These are phyloP conservation scores for Dictyostelium capitatum DNA, from an alignment of 78 protist species.

Conservation along the genomic window DNA sequence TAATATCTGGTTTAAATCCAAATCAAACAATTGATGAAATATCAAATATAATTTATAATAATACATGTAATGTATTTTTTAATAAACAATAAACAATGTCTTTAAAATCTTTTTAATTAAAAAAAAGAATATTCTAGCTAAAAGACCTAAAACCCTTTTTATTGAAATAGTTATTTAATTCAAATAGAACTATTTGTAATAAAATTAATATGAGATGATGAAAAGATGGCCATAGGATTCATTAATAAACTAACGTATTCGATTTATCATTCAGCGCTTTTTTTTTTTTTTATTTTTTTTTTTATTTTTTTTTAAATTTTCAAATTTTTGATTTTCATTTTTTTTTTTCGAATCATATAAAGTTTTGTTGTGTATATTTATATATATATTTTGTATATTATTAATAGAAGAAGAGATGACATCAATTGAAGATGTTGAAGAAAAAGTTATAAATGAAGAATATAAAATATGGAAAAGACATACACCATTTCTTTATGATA, in stretches of 20 bases:
- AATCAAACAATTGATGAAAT: neutral
- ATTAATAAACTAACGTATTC: too few species aligned
- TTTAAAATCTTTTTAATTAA: neutral
- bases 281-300: slow-evolving; percentile 1
- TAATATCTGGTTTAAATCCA: slow-evolving; percentile 32
- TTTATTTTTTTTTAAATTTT: neutral
- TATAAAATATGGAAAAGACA: slow-evolving; percentile 98
- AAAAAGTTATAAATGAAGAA: slow-evolving; percentile 94
- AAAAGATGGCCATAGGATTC: too few species aligned
- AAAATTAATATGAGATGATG: too few species aligned
- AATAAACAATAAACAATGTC: too few species aligned
- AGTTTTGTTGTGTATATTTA: too few species aligned
- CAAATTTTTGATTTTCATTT: neutral
- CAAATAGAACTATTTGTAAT: too few species aligned
- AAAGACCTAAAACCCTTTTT: too few species aligned
- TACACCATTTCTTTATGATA: slow-evolving; percentile 96
- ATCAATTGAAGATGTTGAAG: slow-evolving; percentile 45
- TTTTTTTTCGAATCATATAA: neutral
- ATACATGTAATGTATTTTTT: slow-evolving; percentile 33
- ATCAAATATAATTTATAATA: neutral
- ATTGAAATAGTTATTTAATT: too few species aligned
- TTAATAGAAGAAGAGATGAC: neutral
- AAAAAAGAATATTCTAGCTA: too few species aligned
- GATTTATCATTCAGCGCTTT: slow-evolving; percentile 2
- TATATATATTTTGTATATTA: neutral